Base-by-base conservation (phyloP, 345 rosid genomes). In the Mercurialis annua region DNA sequence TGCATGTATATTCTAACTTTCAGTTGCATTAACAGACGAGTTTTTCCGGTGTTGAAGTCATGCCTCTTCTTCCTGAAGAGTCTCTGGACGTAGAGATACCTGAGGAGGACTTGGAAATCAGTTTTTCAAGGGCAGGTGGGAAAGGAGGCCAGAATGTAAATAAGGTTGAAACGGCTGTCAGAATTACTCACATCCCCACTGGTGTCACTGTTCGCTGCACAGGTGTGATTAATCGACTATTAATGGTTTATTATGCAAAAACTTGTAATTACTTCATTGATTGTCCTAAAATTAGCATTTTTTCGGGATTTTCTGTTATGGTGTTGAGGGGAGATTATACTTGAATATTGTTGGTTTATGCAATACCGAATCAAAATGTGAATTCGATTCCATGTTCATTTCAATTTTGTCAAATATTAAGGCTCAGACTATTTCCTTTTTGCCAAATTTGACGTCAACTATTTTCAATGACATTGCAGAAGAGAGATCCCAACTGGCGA, bases 101-200 rank as follows among this genome's bases (percentile, higher is more conserved):
- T 17, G 97, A 93, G 74, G 97, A 93, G 54, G 97, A 90, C 59
- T 86, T 93, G 29, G 97, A 93, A 59, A 83, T 84, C 62, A 87
- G 76, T 65, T 87, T 87, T 73, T 84, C 98, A 4, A 86, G 98
- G 80, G 98, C 97, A 0, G 97, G 98, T 67, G 98, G 98, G 31
- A 89, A 85, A 77, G 97, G 98, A 57, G 98, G 98, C 33, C 98
- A 93, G 81, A 93, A 90, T 75, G 97, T 93, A 21, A 93, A 93
- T 82, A 93, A 90, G 77, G 94, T 93, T 38, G 98, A 93, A 82
- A 85, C 92, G 43, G 98, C 96, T 48, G 97, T 90, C 53, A 85
- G 97, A 33, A 86, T 93, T 49, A 90, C 90, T 44, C 97, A 93
- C 78, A 81, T 83, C 68, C 97, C 97, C 24, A 93, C 96, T 2